A percentile compares a stretch with the other conserved stretches of the same genome.
Evolutionary conservation across 176 grass and related monocot genomes (phyloP).

Genomic region (Juncus inflexus): DNA sequence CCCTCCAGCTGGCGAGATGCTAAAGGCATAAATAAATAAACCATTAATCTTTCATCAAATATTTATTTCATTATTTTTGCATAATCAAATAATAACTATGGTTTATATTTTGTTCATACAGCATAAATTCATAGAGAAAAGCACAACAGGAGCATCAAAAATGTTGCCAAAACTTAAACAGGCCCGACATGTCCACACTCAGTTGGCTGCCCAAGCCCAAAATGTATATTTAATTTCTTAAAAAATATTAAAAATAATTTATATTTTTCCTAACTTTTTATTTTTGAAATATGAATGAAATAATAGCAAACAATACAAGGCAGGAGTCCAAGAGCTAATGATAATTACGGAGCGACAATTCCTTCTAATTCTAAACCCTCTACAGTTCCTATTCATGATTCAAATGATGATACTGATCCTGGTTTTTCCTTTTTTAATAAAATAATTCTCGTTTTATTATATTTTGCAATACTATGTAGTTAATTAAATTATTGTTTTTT

Average conservation of each 20-base stretch:
- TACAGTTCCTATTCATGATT: slow-evolving; percentile 35
- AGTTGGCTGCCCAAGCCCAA: slow-evolving; percentile 46
- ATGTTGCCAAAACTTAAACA: slow-evolving; percentile 91
- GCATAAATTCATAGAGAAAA: slow-evolving; percentile 99
- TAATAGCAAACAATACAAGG: slow-evolving; percentile 44
- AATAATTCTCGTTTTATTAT: too few relatives aligned
- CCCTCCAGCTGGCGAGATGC: slow-evolving; percentile 83
- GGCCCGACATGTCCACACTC: slow-evolving; percentile 73
- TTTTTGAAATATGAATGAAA: not conserved
- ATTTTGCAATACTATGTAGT: too few relatives aligned
- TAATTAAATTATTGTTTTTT: too few relatives aligned
- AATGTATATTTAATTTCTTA: slow-evolving; percentile 43
- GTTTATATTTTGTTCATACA: slow-evolving; percentile 20
- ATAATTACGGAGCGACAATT: slow-evolving; percentile 58
- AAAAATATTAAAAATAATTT: slow-evolving; percentile 33
- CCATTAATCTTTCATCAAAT: not conserved
- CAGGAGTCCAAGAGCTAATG: slow-evolving; percentile 51
- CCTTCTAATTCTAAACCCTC: slow-evolving; percentile 27
- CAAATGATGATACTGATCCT: slow-evolving; percentile 40
- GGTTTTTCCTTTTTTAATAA: slow-evolving; percentile 22
- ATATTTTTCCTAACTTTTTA: slow-evolving; percentile 6
- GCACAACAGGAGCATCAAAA: slow-evolving; percentile 86
- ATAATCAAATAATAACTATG: not conserved
- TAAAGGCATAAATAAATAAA: slow-evolving; percentile 65
- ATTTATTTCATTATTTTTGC: not conserved